These are phyloP conservation scores for Brettanomyces sp. DNA, from an alignment of 805 yeast species.

Conservation along the genomic window DNA sequence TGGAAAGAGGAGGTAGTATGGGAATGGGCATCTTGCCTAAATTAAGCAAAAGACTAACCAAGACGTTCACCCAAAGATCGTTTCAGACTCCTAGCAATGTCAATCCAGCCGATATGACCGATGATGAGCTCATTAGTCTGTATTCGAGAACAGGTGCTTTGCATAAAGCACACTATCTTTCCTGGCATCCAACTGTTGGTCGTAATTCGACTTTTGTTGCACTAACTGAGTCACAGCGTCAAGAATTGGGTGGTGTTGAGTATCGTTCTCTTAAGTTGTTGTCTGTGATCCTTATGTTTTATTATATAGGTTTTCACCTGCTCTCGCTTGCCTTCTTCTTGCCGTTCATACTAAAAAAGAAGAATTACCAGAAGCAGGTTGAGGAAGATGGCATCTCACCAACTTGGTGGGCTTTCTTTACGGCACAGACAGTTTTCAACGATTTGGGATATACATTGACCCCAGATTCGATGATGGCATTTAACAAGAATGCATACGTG, in stretches of 20 bases:
- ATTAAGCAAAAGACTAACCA: slow-evolving; percentile 5
- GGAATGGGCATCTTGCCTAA: not conserved
- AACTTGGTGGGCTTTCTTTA: slow-evolving; percentile 91
- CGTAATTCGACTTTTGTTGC: slow-evolving; percentile 88
- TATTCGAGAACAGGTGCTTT: slow-evolving; percentile 10
- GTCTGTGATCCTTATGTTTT: slow-evolving; percentile 51
- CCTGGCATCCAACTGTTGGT: slow-evolving; percentile 88
- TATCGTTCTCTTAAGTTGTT: slow-evolving; percentile 80
- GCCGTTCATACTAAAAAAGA: slow-evolving; percentile 47
- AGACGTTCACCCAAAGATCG: slow-evolving; percentile 9
- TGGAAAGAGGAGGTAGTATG: not conserved
- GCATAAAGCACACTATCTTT: slow-evolving; percentile 53
- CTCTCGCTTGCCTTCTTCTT: slow-evolving; percentile 42
- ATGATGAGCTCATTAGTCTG: slow-evolving; percentile 22
- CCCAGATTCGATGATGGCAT: slow-evolving; percentile 69
- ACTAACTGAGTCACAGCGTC: slow-evolving; percentile 73
- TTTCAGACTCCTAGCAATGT: not conserved
- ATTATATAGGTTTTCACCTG: slow-evolving; percentile 71
- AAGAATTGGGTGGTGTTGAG: slow-evolving; percentile 95
- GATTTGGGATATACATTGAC: slow-evolving; percentile 81
- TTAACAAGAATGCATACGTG: slow-evolving; percentile 54
- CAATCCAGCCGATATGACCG: slow-evolving; percentile 11
- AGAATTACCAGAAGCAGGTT: slow-evolving; percentile 34
- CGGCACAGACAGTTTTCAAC: slow-evolving; percentile 69
- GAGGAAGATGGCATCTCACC: slow-evolving; percentile 56